Conservation (phyloP, 2,329 filamentous ascomycete species). For the Colletotrichum endophyticum region DNA sequence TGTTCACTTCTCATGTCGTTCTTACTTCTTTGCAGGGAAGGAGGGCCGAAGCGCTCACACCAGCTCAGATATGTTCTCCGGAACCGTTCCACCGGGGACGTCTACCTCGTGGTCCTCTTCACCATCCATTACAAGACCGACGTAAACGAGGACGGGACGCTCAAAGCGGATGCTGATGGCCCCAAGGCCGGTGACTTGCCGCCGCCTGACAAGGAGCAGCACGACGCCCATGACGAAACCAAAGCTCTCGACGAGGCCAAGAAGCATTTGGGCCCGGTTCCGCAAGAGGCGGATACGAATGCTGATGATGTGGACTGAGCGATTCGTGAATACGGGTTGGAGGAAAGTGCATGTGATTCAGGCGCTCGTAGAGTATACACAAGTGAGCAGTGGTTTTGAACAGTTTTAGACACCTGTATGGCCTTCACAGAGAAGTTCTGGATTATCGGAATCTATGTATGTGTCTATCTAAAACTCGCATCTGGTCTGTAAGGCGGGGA, state of each 20-base stretch:
- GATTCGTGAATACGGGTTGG: background rate
- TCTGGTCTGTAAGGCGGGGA: background rate
- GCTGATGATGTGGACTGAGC: constrained; percentile 50
- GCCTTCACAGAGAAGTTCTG: background rate
- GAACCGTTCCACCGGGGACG: constrained; percentile 73
- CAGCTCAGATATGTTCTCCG: constrained; percentile 91
- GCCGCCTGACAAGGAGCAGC: constrained; percentile 23
- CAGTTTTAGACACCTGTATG: background rate
- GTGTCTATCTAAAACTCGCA: background rate
- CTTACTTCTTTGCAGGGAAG: constrained; percentile 28
- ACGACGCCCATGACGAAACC: constrained; percentile 33
- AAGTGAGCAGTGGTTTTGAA: background rate
- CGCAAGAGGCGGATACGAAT: constrained; percentile 30
- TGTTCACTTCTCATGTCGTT: constrained; percentile 20
- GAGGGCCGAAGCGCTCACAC: constrained; percentile 69
- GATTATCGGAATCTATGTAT: background rate
- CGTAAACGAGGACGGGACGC: constrained; percentile 61
- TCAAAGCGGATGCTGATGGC: constrained; percentile 48
- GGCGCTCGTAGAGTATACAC: background rate
- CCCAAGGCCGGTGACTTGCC: constrained; percentile 26
- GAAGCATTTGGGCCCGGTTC: constrained; percentile 35
- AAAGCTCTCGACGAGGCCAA: constrained; percentile 42
- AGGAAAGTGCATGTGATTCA: background rate
- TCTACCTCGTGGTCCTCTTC: constrained; percentile 84
- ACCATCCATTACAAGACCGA: constrained; percentile 75